Evolutionary conservation across 1,284 basidiomycete species (phyloP), one percentile per base, ranked within the genome.

Genomic region (Boletus mariae): DNA sequence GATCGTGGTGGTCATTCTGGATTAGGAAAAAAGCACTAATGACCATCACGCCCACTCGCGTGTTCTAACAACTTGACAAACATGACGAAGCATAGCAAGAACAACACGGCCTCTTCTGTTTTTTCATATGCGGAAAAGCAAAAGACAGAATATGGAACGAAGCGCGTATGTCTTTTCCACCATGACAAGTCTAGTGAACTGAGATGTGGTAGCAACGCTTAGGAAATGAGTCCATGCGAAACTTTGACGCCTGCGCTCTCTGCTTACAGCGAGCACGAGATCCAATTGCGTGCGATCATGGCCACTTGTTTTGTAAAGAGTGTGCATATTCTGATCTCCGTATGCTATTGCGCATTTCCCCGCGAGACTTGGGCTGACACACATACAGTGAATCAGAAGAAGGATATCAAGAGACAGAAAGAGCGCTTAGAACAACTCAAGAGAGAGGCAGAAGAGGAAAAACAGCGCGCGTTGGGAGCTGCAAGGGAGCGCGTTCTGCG

Each of bases 231-330:
- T 92, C 89, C 5, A 92, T 96, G 89, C 83, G 92, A 41, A 80
- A 80, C 32, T 92, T 94, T 67, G 91, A 95, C 69, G 83, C 89
- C 9, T 97, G 93, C 66, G 80, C 88, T 34, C 80, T 95, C 15
- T 96, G 94, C 66, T 74, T 96, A 29, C 85, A 90, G 54, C 78
- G 79, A 47, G 92, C 90, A 4, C 72, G 86, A 45, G 86, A 92
- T 49, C 91, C 94, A 0, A 76, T 94, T 29, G 82, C 86, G 10
- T 98, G 94, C 65, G 72, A 81, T 26, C 79, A 88, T 52, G 94
- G 95, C 0, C 94, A 98, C 70, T 64, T 97, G 11, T 92, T 89
- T 71, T 98, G 94, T 79, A 92, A 89, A 63, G 92, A 95, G 70
- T 92, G 94, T 64, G 84, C 85, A 11, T 83, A 87, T 61, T 81